These are phyloP conservation scores for Solanum etuberosum DNA, from an alignment of 257 asterid species.

Conservation along the genomic window DNA sequence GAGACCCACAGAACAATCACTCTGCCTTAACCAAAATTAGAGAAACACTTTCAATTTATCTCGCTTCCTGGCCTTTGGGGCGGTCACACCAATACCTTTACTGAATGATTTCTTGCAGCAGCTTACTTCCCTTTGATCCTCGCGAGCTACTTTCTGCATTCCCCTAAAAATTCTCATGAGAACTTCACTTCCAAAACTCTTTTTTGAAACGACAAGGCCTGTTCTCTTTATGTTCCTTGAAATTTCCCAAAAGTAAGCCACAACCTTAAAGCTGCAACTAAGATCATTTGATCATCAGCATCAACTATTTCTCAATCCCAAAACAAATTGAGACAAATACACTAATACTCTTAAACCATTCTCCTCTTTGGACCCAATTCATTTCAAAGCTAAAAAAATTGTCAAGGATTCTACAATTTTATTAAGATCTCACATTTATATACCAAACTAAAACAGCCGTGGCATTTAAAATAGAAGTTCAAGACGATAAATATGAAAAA, in stretches of 20 bases:
- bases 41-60: conserved; percentile 57
- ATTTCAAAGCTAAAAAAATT: background rate
- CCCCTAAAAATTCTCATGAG: conserved; percentile 99
- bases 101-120: conserved; percentile 58
- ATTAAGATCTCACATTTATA: background rate
- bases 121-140: conserved; percentile 50
- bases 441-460: background rate
- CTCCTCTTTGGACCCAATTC: background rate
- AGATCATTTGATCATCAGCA: conserved; percentile 19
- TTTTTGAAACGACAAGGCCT: conserved; percentile 42
- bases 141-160: conserved; percentile 78
- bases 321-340: background rate
- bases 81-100: conserved; percentile 74
- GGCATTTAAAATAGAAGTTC: background rate
- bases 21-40: conserved; percentile 24
- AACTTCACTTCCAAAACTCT: conserved; percentile 53
- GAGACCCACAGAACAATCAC: conserved; percentile 10
- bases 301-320: background rate
- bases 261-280: conserved; percentile 11
- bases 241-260: conserved; percentile 32
- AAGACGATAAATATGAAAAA: background rate
- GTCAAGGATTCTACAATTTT: background rate
- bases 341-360: background rate
- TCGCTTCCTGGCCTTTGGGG: conserved; percentile 88
- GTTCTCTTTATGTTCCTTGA: conserved; percentile 36